Evolutionary conservation across 371 early-diverging fungal species (phyloP).

Genomic region (Batrachochytrium dendrobatidis): DNA sequence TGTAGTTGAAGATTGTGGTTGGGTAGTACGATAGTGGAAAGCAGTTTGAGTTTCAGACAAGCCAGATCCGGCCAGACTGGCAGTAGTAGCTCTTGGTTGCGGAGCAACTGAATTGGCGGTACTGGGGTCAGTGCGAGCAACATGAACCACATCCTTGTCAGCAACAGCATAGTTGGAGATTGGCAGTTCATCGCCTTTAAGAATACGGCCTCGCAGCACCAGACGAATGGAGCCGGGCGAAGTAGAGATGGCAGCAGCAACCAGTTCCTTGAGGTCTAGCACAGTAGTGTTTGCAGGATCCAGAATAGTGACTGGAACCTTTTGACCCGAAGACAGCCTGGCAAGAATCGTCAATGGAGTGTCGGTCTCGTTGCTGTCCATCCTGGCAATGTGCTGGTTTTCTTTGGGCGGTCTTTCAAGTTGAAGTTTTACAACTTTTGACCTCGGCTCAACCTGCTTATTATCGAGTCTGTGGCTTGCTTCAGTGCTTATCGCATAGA

Average conservation of each 20-base stretch:
- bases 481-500: no score
- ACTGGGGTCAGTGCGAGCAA: conserved; percentile 12
- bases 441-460: no score
- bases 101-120: conserved; percentile 7
- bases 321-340: conserved; percentile 12
- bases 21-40: background rate
- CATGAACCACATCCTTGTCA: conserved; percentile 19
- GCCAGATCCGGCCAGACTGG: no score
- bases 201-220: conserved; percentile 25
- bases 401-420: no score
- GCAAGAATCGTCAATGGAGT: background rate
- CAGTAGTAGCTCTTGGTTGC: conserved; percentile 1
- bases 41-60: background rate
- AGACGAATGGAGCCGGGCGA: conserved; percentile 18
- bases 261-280: conserved; percentile 4
- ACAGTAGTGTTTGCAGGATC: conserved; percentile 7
- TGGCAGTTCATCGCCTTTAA: conserved; percentile 24
- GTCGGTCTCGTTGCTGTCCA: background rate
- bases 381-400: background rate
- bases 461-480: no score
- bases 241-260: conserved; percentile 10
- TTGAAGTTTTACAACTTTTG: no score
- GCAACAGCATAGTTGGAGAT: conserved; percentile 10
- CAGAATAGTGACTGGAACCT: conserved; percentile 6
- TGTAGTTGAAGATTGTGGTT: background rate